phyloP scores from a whole-genome alignment of 805 yeast species.

The Starmerella khaoyaiensis region DNA sequence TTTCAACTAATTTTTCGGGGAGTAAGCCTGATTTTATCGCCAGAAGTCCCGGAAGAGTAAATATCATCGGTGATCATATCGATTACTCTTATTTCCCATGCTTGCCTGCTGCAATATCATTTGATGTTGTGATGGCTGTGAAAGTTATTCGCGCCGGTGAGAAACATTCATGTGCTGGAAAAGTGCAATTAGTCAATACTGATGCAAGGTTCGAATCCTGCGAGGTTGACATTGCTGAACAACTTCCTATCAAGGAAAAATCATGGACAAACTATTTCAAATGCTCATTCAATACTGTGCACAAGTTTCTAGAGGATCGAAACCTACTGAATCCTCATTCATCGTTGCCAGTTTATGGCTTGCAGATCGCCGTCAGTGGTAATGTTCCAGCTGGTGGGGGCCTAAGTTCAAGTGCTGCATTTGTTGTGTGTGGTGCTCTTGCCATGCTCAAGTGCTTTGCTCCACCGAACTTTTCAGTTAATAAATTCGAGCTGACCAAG shows the following conservation, averaged over 20 bases:
- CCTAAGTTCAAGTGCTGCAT: constrained; percentile 58
- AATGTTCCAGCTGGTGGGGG: constrained; percentile 65
- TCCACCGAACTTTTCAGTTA: constrained; percentile 30
- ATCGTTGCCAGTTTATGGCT: constrained; percentile 27
- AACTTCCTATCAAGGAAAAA: constrained; percentile 37
- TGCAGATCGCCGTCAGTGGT: constrained; percentile 46
- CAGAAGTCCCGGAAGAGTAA: constrained; percentile 66
- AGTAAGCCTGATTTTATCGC: constrained; percentile 33
- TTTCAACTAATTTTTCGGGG: constrained; percentile 3
- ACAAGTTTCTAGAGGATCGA: constrained; percentile 31
- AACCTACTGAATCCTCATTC: not conserved
- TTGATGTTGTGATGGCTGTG: constrained; percentile 43
- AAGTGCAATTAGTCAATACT: constrained; percentile 30
- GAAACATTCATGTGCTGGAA: constrained; percentile 13
- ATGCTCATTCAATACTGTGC: constrained; percentile 52
- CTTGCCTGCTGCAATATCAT: constrained; percentile 60
- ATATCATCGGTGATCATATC: constrained; percentile 62
- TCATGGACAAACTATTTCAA: constrained; percentile 60
- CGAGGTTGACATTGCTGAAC: constrained; percentile 14
- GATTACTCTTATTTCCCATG: constrained; percentile 57
- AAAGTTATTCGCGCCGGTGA: constrained; percentile 17
- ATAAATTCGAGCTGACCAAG: constrained; percentile 41
- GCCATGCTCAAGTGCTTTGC: constrained; percentile 37
- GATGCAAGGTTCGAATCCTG: constrained; percentile 22
- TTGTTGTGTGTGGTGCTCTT: constrained; percentile 50